Evolutionary conservation across 2,329 filamentous ascomycete genomes (phyloP), one percentile per base, ranked within the genome.

Genomic region (Pseudocercospora vitis): DNA sequence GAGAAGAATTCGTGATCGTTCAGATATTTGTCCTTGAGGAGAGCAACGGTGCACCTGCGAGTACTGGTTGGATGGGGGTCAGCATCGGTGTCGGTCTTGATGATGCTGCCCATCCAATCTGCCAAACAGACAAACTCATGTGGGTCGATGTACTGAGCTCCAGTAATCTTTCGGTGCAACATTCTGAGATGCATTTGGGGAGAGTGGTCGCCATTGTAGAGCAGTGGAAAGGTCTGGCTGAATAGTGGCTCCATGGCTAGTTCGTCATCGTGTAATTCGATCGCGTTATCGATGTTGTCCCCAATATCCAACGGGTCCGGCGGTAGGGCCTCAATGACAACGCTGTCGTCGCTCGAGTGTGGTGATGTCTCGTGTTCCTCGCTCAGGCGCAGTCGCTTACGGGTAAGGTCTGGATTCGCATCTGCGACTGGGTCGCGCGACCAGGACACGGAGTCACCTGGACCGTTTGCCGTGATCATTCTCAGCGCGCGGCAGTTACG

Each of bases 301-400:
- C 72, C 74, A 32, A 73, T 69, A 52, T 72, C 74, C 45, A 73
- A 69, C 63, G 75, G 71, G 52, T 73, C 71, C 33, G 65, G 70
- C 40, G 68, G 63, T 33, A 70, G 60, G 45, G 62, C 60, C 57
- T 65, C 61, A 53, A 69, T 61, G 31, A 61, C 40, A 16, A 65
- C 57, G 37, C 53, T 54, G 31, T 56, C 57, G 55, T 48, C 48
- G 40, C 52, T 53, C 61, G 60, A 68, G n/a, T 55, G 49, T 19
- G 63, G 55, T 18, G 63, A 62, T 23, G 56, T 47, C n/a, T 62
- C 57, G 39, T 26, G 60, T 57, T 68, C 74, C 62, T 71, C 71
- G 62, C 73, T 76, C 48, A 71, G 55, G 52, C 71, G 65, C 55
- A 73, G 74, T 63, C 74, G 72, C 68, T 78, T 78, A 64, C 75